Base-by-base conservation (phyloP, 1,139 yeast species). In the Debaryomyces psychrophilus region DNA sequence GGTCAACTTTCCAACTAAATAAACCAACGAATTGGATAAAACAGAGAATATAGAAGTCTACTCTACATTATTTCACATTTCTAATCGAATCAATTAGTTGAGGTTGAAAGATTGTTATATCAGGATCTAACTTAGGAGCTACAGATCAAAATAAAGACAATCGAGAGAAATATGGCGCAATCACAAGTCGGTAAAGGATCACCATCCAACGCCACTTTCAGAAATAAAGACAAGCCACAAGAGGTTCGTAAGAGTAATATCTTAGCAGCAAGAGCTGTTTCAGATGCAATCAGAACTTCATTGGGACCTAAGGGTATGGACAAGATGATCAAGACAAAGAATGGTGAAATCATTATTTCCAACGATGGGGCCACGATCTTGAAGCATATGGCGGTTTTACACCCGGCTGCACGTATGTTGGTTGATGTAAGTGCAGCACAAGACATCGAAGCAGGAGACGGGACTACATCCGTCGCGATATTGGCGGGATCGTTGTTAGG, bases 291-390 rank as follows among this genome's bases (percentile, higher is more conserved):
- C 62, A 81, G 99, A 68, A 93, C 99, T 3, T 90, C 98, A 8
- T 75, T 93, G 49, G 99, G 99, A 29, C 99, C 99, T 44, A 92
- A 90, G 67, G 99, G 99, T 50, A 93, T 93, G 99, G 99, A 93
- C 68, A 95, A 95, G 75, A 93, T 93, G 99, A 89, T 89, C 71
- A 90, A 89, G 69, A 90, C 98, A 27, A 87, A 92, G 46, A 81
- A 81, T 44, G 98, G 98, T 33, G 93, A 93, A 62, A 88, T 93
- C 57, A 87, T 93, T 61, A 92, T 95, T 56, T 90, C 98, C 52
- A 95, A 93, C 66, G 99, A 93, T 69, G 99, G 99, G 36, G 98
- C 95, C 64, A 90, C 98, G 14, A 95, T 95, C 59, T 76, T 95
- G 58, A 87, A 90, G 62, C 98, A 95, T 64, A 93, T 95, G 95